Percentiles rank a stretch among this genome's conserved stretches.
phyloP scores from a whole-genome alignment of 768 basidiomycete genomes.

The Pisolithus tinctorius region DNA sequence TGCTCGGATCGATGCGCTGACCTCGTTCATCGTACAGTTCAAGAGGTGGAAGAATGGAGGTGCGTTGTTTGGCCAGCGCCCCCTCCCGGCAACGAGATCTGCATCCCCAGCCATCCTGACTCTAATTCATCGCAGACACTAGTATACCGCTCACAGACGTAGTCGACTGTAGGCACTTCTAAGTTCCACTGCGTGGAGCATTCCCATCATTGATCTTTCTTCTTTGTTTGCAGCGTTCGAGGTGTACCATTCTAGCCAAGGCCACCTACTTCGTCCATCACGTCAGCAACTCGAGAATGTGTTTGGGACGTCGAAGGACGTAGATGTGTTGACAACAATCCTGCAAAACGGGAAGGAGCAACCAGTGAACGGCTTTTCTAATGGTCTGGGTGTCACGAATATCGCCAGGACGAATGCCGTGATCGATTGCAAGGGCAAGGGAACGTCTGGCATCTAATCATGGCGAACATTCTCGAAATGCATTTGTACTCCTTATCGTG shows the following conservation, averaged over 20 bases:
- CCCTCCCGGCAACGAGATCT: background rate
- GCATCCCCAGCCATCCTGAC: conserved; percentile 54
- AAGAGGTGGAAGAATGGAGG: conserved; percentile 80
- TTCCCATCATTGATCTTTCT: background rate
- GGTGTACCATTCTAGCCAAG: conserved; percentile 66
- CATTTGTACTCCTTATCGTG: background rate
- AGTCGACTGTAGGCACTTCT: conserved; percentile 62
- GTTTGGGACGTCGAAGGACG: conserved; percentile 61
- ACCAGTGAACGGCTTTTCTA: conserved; percentile 38
- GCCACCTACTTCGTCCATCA: conserved; percentile 67
- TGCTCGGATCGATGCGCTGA: conserved; percentile 4
- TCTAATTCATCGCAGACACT: conserved; percentile 26
- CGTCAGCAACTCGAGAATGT: conserved; percentile 74
- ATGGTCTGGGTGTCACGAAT: conserved; percentile 12
- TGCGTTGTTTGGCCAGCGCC: conserved; percentile 19
- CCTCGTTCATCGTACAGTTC: conserved; percentile 36
- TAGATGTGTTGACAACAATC: conserved; percentile 53
- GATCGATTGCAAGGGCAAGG: conserved; percentile 37
- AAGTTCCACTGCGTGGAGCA: background rate
- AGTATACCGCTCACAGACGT: conserved; percentile 67
- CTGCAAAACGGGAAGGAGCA: conserved; percentile 61
- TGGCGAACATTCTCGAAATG: background rate
- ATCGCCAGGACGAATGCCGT: conserved; percentile 27
- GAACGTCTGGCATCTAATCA: conserved; percentile 29
- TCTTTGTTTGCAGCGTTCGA: conserved; percentile 47